Conservation (phyloP, 352 stramenopile species). For the Pythium folliculosum region DNA sequence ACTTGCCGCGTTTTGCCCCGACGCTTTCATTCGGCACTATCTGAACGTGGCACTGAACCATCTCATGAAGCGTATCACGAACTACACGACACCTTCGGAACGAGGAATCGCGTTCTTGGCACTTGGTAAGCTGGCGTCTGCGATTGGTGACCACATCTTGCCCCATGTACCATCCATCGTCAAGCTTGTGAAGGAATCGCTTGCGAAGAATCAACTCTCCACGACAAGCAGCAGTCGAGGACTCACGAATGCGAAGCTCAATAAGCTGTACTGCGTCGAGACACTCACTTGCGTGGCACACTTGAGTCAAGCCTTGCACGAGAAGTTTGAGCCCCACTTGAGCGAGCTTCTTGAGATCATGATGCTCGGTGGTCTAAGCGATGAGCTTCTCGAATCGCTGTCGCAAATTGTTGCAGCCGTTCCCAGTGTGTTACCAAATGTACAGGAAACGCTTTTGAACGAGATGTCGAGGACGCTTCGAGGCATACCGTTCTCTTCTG, state of each 20-base stretch:
- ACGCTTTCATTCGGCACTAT: slow-evolving; percentile 94
- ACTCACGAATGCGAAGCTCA: slow-evolving; percentile 48
- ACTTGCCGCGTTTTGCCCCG: slow-evolving; percentile 91
- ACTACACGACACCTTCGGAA: slow-evolving; percentile 55
- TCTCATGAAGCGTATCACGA: slow-evolving; percentile 82
- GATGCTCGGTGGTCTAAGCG: slow-evolving; percentile 91
- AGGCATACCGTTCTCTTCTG: slow-evolving; percentile 66
- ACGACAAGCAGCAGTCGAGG: slow-evolving; percentile 21
- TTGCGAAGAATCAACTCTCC: slow-evolving; percentile 49
- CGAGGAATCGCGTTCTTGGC: slow-evolving; percentile 90
- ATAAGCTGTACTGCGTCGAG: slow-evolving; percentile 83
- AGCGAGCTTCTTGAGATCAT: slow-evolving; percentile 82
- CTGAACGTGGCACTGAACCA: slow-evolving; percentile 81
- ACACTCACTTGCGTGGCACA: slow-evolving; percentile 81
- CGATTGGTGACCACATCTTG: slow-evolving; percentile 87
- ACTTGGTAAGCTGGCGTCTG: slow-evolving; percentile 92
- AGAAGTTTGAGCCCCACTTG: slow-evolving; percentile 70
- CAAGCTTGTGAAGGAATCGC: slow-evolving; percentile 70
- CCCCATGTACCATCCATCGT: slow-evolving; percentile 83
- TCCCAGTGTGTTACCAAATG: slow-evolving; percentile 84
- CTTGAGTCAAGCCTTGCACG: slow-evolving; percentile 64
- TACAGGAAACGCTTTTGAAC: slow-evolving; percentile 95
- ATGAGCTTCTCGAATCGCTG: slow-evolving; percentile 93
- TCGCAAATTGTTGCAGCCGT: slow-evolving; percentile 89
- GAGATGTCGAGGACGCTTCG: slow-evolving; percentile 95